Evolutionary conservation across 495 filamentous ascomycete species (phyloP), one percentile per base, ranked within the genome.

Genomic region (Sabuloglossum arenarium): DNA sequence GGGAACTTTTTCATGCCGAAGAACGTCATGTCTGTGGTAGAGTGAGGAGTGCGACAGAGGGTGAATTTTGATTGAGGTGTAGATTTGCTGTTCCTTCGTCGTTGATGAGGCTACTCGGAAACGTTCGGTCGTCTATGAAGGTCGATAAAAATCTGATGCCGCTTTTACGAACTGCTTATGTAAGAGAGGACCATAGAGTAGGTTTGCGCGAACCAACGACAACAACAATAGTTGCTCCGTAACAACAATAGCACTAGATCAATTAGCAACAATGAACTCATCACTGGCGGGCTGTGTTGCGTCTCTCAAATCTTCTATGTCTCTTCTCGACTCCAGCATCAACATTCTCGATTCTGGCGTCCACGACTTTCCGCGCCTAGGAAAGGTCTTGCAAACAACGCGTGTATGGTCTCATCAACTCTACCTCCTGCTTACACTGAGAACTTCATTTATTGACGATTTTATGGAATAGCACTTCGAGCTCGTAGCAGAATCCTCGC

Each of bases 1-100:
- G 84, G 85, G 75, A 89, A 97, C 77, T 94, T 95, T 80, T 93
- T 94, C 66, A 81, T 81, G 6, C 53, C 53, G 24, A 55, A 45
- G 32, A 55, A 45, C 53, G 53, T n/a, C 53, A 55, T 55, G 53
- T 42, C 31, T 21, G 9, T 19, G 16, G 32, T 19, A 23, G 24
- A 34, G 47, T 54, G 27, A 31, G 52, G 31, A 25, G n/a, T 12
- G 14, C 10, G 29, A 53, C 1, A 1, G 31, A 27, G 10, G 53
- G 39, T n/a, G 24, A 2, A 14, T 8, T 47, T 51, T 11, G 11
- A 3, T 27, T 51, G 47, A 51, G 27, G 28, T 51, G n/a, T 19
- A 4, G 16, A 51, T 51, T 16, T 51, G 47, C 28, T 51, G 24
- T 21, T 21, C 39, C 5, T 43, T 43, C 39, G 47, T 3, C 24